phyloP scores from a whole-genome alignment of 768 basidiomycete genomes.

The Naganishia kalamii region DNA sequence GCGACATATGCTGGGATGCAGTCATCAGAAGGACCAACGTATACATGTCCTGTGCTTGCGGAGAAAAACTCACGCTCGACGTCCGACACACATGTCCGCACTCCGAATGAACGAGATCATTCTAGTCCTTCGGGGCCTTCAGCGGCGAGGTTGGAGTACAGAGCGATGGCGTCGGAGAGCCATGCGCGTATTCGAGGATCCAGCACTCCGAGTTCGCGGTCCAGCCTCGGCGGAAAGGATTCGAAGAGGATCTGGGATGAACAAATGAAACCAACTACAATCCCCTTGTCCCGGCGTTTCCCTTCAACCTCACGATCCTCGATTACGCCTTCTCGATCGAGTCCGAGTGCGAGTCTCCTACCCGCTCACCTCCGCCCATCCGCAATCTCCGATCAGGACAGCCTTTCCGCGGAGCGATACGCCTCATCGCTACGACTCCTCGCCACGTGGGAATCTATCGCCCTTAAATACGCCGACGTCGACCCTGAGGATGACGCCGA shows the following conservation, averaged over 20 bases:
- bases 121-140: neutral
- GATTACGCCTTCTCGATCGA: neutral
- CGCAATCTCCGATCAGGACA: neutral
- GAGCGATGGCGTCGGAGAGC: neutral
- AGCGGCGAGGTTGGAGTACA: neutral
- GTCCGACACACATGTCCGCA: too few species aligned
- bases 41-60: neutral
- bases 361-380: conserved; percentile 5
- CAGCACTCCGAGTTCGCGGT: conserved; percentile 11
- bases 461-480: conserved; percentile 11
- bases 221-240: neutral
- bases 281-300: neutral
- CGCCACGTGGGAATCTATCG: conserved; percentile 18
- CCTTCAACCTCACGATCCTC: neutral
- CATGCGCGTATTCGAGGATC: conserved; percentile 6
- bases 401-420: conserved; percentile 8
- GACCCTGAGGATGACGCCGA: conserved; percentile 21
- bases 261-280: neutral
- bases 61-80: neutral
- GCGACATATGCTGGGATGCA: neutral
- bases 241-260: neutral
- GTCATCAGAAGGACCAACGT: neutral
- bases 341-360: neutral
- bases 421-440: conserved; percentile 12
- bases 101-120: neutral